phyloP scores from a whole-genome alignment of 73 alveolate species.

The Tetrahymena malaccensis region DNA sequence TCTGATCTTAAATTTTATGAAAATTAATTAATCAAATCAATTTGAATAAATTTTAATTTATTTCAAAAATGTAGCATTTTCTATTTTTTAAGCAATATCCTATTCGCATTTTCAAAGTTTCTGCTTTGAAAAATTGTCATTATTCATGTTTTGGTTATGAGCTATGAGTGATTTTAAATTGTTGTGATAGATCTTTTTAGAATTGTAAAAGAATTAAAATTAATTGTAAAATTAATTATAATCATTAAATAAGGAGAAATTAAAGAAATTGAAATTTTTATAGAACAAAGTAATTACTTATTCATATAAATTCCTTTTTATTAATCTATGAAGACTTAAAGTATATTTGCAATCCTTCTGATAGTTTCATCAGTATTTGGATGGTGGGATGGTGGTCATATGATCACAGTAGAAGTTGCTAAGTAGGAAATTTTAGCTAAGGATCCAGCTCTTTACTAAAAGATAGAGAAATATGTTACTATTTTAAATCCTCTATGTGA shows the following conservation, averaged over 20 bases:
- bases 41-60: no score
- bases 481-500: conserved; percentile 20
- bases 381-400: conserved; percentile 44
- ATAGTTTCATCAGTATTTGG: neutral
- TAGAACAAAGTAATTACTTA: neutral
- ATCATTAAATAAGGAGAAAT: neutral
- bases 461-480: conserved; percentile 2
- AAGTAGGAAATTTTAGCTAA: conserved; percentile 1
- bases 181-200: neutral
- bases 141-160: neutral
- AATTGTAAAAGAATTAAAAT: neutral
- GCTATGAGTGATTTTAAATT: neutral
- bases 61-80: no score
- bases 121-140: neutral
- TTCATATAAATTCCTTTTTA: neutral
- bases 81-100: neutral
- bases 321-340: neutral
- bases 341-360: neutral
- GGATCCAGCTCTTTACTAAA: neutral
- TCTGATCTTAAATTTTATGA: no score
- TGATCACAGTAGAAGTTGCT: conserved; percentile 35
- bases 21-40: no score
- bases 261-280: neutral
- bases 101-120: no score
- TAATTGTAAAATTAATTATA: neutral